Conservation (phyloP, 495 filamentous ascomycete species). For the Penicillium coffeae region DNA sequence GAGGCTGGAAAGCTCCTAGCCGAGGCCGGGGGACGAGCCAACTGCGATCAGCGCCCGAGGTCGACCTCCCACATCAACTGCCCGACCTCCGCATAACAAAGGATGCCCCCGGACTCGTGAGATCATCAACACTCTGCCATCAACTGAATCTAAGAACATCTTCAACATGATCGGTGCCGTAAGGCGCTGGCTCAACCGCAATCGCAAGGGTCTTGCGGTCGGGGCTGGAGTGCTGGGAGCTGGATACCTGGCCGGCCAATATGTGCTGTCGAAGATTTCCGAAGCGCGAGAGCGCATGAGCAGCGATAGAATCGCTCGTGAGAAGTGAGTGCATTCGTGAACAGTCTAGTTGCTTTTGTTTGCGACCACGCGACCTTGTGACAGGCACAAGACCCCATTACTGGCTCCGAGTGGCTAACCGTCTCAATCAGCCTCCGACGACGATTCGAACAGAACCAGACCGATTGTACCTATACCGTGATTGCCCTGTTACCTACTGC, state of each 20-base stretch:
- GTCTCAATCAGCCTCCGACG: slow-evolving; percentile 68
- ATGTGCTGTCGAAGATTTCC: slow-evolving; percentile 82
- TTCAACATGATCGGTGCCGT: slow-evolving; percentile 74
- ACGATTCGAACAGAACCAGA: slow-evolving; percentile 97
- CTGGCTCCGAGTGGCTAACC: slow-evolving; percentile 12
- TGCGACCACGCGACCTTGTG: slow-evolving; percentile 13
- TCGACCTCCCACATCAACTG: slow-evolving; percentile 11
- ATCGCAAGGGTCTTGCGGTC: slow-evolving; percentile 84
- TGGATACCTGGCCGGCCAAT: slow-evolving; percentile 89
- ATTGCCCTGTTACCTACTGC: slow-evolving; percentile 90
- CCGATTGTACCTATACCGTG: slow-evolving; percentile 97
- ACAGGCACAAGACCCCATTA: slow-evolving; percentile 10
- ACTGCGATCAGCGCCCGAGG: slow-evolving; percentile 20
- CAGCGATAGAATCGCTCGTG: slow-evolving; percentile 87
- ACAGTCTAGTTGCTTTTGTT: neutral
- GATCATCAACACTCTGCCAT: neutral
- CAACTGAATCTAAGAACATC: slow-evolving; percentile 7
- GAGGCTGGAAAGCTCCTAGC: slow-evolving; percentile 27
- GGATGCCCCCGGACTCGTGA: neutral
- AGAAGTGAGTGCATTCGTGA: slow-evolving; percentile 66
- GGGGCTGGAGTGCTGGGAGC: slow-evolving; percentile 81
- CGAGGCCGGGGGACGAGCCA: slow-evolving; percentile 28
- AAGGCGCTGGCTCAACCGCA: slow-evolving; percentile 84
- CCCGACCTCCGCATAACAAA: slow-evolving; percentile 5
- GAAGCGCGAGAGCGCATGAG: slow-evolving; percentile 94